Evolutionary conservation across 441 rosid species (phyloP).

Genomic region (Erodium texanum): DNA sequence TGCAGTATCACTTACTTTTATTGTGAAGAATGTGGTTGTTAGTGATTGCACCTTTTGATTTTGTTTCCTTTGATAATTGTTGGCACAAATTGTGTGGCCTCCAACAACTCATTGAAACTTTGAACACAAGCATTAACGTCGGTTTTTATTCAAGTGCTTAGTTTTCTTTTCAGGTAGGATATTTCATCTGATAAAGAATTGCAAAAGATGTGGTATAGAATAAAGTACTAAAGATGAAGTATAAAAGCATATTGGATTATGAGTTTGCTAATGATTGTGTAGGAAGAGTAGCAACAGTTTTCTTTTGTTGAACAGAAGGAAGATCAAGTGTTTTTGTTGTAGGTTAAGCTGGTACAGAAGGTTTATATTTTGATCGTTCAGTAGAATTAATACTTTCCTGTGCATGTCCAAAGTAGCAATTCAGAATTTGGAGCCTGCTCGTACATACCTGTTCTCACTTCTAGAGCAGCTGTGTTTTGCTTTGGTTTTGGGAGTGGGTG

Average conservation of each 20-base stretch:
- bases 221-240: background rate
- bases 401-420: background rate
- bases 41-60: constrained; percentile 1
- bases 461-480: background rate
- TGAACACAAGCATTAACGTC: background rate
- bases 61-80: background rate
- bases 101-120: background rate
- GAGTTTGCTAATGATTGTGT: background rate
- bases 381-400: background rate
- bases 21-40: background rate
- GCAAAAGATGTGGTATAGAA: background rate
- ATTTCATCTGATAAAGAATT: background rate
- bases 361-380: background rate
- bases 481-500: background rate
- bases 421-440: background rate
- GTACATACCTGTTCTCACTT: background rate
- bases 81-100: background rate
- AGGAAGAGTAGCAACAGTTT: background rate
- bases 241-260: background rate
- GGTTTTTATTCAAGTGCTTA: background rate
- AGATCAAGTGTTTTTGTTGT: background rate
- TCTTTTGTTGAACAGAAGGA: background rate
- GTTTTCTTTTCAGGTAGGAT: background rate
- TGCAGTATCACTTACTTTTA: background rate
- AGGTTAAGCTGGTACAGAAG: background rate